Base-by-base conservation (phyloP, 352 stramenopile genomes). In the Globisporangium rhizosaccharum region DNA sequence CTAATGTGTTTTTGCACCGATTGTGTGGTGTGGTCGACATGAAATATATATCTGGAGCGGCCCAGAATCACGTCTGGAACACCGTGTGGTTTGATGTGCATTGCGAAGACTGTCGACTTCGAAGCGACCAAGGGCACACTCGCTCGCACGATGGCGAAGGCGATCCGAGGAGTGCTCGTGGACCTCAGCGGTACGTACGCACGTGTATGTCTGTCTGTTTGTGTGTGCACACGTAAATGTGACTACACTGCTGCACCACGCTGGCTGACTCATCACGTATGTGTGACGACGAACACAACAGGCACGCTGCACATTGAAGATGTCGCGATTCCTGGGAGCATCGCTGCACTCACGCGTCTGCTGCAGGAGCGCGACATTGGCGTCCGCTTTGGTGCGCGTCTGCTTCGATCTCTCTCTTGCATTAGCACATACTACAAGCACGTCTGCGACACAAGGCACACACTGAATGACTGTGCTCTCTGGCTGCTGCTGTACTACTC, bases 281-380 rank as follows among this genome's bases (percentile, higher is more conserved):
- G 41, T 8, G 14, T 8, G 14, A n/a, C 41, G 41, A 45, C 41
- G 14, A n/a, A 18, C 6, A 15, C 44, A 12, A 25, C 53, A 84
- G 74, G 74, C 15, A 87, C 74, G 54, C 66, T 87, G 44, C 74
- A 84, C 52, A 66, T 83, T 46, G 76, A 84, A 25, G 70, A 87
- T 39, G 33, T 45, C 5, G 74, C 77, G 18, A 68, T 87, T 14
- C 70, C 74, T 0, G 72, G 70, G 2, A 76, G 63, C 53, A 33
- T 72, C 18, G 65, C 62, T 10, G 74, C 76, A 55, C 60, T 87
- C 30, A 57, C 63, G 8, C 72, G 63, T 41, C 53, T 87, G 55
- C 52, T 87, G 14, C 45, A 55, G 17, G 55, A 60, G 23, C 23
- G 50, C 25, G 63, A 72, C 25, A 63, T 79, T 45, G 59, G 52